Evolutionary conservation across 2,329 filamentous ascomycete species (phyloP), one percentile per base, ranked within the genome.

Genomic region (Chaetomium olivaceum): DNA sequence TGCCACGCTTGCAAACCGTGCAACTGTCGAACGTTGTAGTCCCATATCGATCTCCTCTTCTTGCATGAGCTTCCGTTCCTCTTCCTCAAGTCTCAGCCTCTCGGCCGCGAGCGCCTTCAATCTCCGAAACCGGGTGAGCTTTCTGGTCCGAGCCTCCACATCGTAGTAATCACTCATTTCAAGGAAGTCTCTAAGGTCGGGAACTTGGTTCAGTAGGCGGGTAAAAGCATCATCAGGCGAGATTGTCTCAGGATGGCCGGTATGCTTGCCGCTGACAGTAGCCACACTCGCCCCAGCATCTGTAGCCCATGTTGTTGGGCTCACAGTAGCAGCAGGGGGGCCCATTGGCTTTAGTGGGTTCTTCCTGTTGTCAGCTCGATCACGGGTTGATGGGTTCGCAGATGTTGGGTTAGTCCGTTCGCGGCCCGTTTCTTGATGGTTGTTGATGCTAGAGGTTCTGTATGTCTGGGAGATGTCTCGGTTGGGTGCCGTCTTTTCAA

Each of bases 161-260:
- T 74, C 61, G 52, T 68, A 57, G 59, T 71, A 73, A 31, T 69
- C 63, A n/a, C 71, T 74, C 46, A 71, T 54, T 6, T 67, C 63
- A 7, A 74, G 68, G 65, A 71, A 74, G 50, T 73, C 71, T 31
- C 63, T 61, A 9, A 74, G 65, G 25, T 73, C 72, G 11, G 65
- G 61, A 16, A 69, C 65, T 7, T 64, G 39, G 21, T 62, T 62
- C 16, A 72, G 31, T 21, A 71, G 54, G 23, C 65, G 67, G 7
- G 64, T 46, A 21, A 73, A 58, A 5, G 52, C 57, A 8, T 68
- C 58, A 16, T 60, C 50, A 31, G 59, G 19, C 16, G 58, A 29
- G 16, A 33, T 25, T 4, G 33, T 27, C 39, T 67, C 58, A 12
- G 25, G 6, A 27, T 31, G 31, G 21, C 11, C n/a, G 0, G 31